Base-by-base conservation (phyloP, 345 rosid genomes). In the Boechera divaricarpa region DNA sequence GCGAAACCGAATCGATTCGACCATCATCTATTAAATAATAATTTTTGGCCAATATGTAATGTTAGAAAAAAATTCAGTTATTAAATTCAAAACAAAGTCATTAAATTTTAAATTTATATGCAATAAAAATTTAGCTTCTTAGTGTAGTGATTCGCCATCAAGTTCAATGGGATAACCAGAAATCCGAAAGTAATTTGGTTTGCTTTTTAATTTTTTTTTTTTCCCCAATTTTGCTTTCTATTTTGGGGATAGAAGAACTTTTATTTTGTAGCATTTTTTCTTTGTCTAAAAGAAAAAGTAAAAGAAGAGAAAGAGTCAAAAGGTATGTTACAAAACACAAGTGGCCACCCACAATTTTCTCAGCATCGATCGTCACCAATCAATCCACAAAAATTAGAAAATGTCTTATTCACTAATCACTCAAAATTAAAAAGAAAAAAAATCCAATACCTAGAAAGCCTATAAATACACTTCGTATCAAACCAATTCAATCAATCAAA, bases 301-400 rank as follows among this genome's bases (percentile, higher is more conserved):
- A 56, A 39, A 31, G 12, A 28, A 53, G 24, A 63, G 72, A 70
- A 64, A 63, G 0, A 6, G 71, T 77, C 80, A 70, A 77, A 33
- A 8, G 0, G 0, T 1, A 70, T 77, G 10, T 56, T 70, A 70
- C 10, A 0, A 38, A 69, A 63, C 55, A 71, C 67, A 64, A 56
- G 57, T 57, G 81, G 76, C 39, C 2, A 64, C 13, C 77, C 81
- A 56, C 48, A 57, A 64, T 71, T 64, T 44, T 77, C 81, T 77
- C 72, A 56, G 29, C 15, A 77, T 42, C 10, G 10, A 64, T 16
- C 16, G 16, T 16, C n/a, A 64, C 53, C 16, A 64, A 64, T 71
- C 38, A 48, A 71, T 71, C 75, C 80, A 77, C 71, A 77, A 33
- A 53, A 10, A 49, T 55, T 18, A 49, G 7, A 63, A 52, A 4